phyloP scores from a whole-genome alignment of 2,329 filamentous ascomycete species.

The Bipolaris victoriae region DNA sequence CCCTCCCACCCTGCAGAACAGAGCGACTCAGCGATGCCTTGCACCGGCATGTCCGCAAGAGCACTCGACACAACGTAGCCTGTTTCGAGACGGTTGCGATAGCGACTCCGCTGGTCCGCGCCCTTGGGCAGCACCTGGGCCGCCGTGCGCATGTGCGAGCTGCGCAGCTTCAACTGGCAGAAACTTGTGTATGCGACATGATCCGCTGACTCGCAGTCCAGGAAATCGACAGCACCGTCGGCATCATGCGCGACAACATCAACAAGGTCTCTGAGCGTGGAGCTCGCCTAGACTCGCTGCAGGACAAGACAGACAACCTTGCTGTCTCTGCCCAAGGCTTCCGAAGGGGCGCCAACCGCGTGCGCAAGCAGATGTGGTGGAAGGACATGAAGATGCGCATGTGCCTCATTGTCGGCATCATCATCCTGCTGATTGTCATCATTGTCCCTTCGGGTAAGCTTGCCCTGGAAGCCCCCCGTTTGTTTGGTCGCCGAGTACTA shows the following conservation, averaged over 20 bases:
- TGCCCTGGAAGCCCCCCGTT: not conserved
- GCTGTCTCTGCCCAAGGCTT: constrained; percentile 93
- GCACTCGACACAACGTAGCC: constrained; percentile 13
- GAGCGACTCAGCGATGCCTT: constrained; percentile 4
- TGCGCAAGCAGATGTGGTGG: constrained; percentile 98
- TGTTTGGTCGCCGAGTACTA: constrained; percentile 8
- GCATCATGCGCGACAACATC: constrained; percentile 97
- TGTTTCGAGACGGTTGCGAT: constrained; percentile 15
- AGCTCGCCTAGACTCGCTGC: constrained; percentile 82
- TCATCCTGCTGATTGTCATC: constrained; percentile 90
- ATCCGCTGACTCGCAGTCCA: constrained; percentile 49
- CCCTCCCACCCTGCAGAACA: constrained; percentile 4
- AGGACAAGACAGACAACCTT: constrained; percentile 93
- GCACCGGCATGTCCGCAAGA: constrained; percentile 3
- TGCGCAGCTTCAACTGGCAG: not conserved
- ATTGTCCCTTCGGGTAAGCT: constrained; percentile 86
- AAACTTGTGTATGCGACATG: constrained; percentile 3
- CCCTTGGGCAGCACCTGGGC: not conserved
- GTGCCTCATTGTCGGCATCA: constrained; percentile 88
- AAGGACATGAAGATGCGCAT: constrained; percentile 99
- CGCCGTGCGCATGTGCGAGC: not conserved
- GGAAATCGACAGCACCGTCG: constrained; percentile 98
- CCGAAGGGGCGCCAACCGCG: constrained; percentile 92
- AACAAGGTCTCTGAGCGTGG: constrained; percentile 95
- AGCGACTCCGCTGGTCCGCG: not conserved